A percentile compares a stretch with the other conserved stretches of the same genome.
These are phyloP conservation scores for Ceraceosorus guamensis DNA, from an alignment of 1,284 basidiomycete genomes.

Conservation along the genomic window DNA sequence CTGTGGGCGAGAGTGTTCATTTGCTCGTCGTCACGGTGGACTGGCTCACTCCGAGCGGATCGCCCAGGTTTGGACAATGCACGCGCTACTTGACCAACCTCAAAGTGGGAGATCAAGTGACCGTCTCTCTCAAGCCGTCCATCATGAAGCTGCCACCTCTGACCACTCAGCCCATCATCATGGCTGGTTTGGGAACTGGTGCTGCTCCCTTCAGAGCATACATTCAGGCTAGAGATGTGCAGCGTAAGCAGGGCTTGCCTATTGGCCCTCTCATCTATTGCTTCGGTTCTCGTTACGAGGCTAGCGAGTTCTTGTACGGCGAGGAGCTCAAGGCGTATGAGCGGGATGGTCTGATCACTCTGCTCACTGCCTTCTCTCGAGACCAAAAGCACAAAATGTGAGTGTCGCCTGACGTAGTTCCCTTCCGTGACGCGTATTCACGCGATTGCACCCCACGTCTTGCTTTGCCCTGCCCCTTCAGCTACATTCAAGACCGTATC, in stretches of 20 bases:
- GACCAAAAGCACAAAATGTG: conserved; percentile 62
- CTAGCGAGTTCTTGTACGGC: conserved; percentile 91
- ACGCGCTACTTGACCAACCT: conserved; percentile 85
- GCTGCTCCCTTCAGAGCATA: conserved; percentile 98
- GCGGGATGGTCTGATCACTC: conserved; percentile 69
- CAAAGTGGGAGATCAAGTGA: conserved; percentile 80
- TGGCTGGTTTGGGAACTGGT: conserved; percentile 96
- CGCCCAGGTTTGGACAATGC: conserved; percentile 82
- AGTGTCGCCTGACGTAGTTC: not conserved
- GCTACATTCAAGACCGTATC: conserved; percentile 98
- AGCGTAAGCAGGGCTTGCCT: conserved; percentile 66
- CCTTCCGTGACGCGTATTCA: not conserved
- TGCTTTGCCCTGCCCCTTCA: conserved; percentile 49
- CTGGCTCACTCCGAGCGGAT: conserved; percentile 75
- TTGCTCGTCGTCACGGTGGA: conserved; percentile 92
- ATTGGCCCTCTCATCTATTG: conserved; percentile 93
- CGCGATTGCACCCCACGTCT: not conserved
- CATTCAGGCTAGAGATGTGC: conserved; percentile 84
- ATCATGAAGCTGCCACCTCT: conserved; percentile 96
- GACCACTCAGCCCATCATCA: conserved; percentile 83
- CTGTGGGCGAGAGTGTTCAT: conserved; percentile 88
- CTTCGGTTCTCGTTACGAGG: conserved; percentile 92
- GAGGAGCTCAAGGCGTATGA: conserved; percentile 69
- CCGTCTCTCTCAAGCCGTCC: conserved; percentile 94
- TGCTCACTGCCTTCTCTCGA: conserved; percentile 92